A percentile compares a stretch with the other conserved stretches of the same genome.
Evolutionary conservation across 2,329 filamentous ascomycete genomes (phyloP).

Genomic region (Fusarium liriodendri): DNA sequence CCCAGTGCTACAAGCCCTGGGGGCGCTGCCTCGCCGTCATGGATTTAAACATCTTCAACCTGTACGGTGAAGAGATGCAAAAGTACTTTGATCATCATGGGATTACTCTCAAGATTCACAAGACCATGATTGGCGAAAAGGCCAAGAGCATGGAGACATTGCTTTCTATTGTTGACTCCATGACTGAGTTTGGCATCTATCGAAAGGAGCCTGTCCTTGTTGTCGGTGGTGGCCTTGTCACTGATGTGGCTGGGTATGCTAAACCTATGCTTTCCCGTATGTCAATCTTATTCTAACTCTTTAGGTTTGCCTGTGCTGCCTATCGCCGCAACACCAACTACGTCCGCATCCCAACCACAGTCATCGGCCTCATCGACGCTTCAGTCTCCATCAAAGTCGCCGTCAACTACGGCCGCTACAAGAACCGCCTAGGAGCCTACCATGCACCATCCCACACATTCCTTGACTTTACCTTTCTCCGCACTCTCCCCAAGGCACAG

Average conservation of each 20-base stretch:
- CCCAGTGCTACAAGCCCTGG: constrained; percentile 74
- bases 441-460: constrained; percentile 79
- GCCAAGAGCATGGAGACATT: constrained; percentile 79
- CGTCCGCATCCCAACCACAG: constrained; percentile 79
- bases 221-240: constrained; percentile 76
- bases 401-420: constrained; percentile 81
- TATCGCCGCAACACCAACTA: constrained; percentile 80
- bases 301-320: constrained; percentile 70
- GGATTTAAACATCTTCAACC: constrained; percentile 76
- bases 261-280: background rate
- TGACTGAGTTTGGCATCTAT: constrained; percentile 79
- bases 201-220: constrained; percentile 76
- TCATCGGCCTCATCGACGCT: constrained; percentile 80
- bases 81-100: constrained; percentile 74
- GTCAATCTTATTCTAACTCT: too few relatives aligned
- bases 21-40: constrained; percentile 74
- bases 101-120: constrained; percentile 72
- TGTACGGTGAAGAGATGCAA: constrained; percentile 75
- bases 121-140: constrained; percentile 81
- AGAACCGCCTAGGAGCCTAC: constrained; percentile 79
- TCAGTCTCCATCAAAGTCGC: constrained; percentile 83
- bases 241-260: constrained; percentile 77
- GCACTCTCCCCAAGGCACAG: constrained; percentile 73
- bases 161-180: constrained; percentile 76
- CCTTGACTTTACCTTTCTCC: constrained; percentile 79